Evolutionary conservation across 2,329 filamentous ascomycete species (phyloP), one percentile per base, ranked within the genome.

Genomic region (Conoideocrella luteorostrata): DNA sequence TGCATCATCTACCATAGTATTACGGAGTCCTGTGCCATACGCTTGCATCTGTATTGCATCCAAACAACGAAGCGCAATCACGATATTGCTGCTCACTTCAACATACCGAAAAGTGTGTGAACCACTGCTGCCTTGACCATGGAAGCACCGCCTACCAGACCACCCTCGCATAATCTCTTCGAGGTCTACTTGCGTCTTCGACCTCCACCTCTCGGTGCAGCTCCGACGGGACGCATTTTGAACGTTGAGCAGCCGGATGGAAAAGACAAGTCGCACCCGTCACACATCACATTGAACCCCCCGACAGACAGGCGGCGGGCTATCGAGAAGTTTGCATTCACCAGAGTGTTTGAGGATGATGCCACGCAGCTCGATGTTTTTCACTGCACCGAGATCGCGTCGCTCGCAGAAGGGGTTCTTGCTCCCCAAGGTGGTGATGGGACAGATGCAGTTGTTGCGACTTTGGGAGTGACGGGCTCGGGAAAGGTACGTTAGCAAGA

Each of bases 301-400:
- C 86, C 88, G 2, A 86, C 82, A 50, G 91, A 96, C 49, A 78
- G 91, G 45, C 87, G 91, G 53, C 80, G 90, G 36, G 89, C 90
- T 1, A 80, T 96, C 28, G 93, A 98, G 64, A 88, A 86, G 60
- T 98, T 97, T 61, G 87, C 84, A 2, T 98, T 98, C 59, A 98
- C 93, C 0, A 81, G 81, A 49, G 89, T 98, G 1, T 96, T 97
- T 55, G 86, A 94, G 55, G 90, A 97, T 59, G 75, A 85, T 56
- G 82, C 88, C 2, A 79, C 78, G 6, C 93, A 98, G 60, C 71
- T 93, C 22, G 88, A 96, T 56, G 68, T 98, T 9, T 96, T 98
- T 59, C 77, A 88, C 52, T 83, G 83, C 56, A 87, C 85, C 0
- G 84, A 84, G 20, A 78, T 95, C 35, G 69, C 85, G 12, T 75